Conservation (phyloP, 2,329 filamentous ascomycete species). For the Penicillium sp. region DNA sequence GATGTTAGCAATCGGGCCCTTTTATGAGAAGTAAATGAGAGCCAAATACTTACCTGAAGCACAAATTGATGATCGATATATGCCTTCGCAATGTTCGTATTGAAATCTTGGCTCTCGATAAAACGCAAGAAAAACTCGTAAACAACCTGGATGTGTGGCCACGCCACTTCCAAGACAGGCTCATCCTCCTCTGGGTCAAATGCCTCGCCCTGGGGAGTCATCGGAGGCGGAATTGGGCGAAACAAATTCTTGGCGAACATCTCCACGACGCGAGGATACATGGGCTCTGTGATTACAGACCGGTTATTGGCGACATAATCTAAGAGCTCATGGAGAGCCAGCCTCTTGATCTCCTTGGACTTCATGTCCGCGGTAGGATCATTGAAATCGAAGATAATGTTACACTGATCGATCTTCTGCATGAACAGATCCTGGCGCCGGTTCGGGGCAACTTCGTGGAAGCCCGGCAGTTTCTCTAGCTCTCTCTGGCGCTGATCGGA, state of each 20-base stretch:
- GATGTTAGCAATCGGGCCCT: slow-evolving; percentile 8
- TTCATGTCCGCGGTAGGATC: slow-evolving; percentile 99
- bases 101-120: slow-evolving; percentile 99
- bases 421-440: slow-evolving; percentile 96
- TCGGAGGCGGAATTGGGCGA: slow-evolving; percentile 91
- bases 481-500: slow-evolving; percentile 87
- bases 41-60: slow-evolving; percentile 59
- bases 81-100: slow-evolving; percentile 98
- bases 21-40: background rate
- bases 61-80: slow-evolving; percentile 99
- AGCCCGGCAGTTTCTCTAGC: slow-evolving; percentile 93
- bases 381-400: slow-evolving; percentile 99
- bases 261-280: slow-evolving; percentile 97
- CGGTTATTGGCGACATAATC: slow-evolving; percentile 99
- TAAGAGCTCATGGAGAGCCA: slow-evolving; percentile 91
- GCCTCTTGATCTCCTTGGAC: slow-evolving; percentile 97
- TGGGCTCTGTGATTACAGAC: slow-evolving; percentile 96
- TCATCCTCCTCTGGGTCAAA: slow-evolving; percentile 99
- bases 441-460: slow-evolving; percentile 95
- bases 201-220: slow-evolving; percentile 96
- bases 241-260: slow-evolving; percentile 99
- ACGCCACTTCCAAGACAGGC: slow-evolving; percentile 94
- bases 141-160: slow-evolving; percentile 98
- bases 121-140: slow-evolving; percentile 99
- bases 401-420: slow-evolving; percentile 99